Conservation (phyloP, 495 filamentous ascomycete genomes). For the Penicillium manginii region DNA sequence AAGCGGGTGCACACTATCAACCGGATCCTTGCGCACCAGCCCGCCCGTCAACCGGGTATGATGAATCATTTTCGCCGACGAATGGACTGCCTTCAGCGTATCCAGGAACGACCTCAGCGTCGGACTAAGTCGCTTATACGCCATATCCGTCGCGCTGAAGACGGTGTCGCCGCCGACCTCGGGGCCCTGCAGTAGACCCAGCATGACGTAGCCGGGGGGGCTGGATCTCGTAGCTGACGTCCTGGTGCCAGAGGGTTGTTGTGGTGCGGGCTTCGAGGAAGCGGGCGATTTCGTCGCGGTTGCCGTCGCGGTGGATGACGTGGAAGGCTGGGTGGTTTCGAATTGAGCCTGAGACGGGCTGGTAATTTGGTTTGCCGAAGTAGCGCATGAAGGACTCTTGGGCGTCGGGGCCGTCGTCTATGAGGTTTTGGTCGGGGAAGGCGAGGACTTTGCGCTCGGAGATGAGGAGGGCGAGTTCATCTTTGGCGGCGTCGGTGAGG, state of each 20-base stretch:
- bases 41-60: conserved; percentile 64
- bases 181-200: conserved; percentile 59
- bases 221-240: conserved; percentile 64
- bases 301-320: conserved; percentile 63
- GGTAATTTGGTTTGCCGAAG: conserved; percentile 64
- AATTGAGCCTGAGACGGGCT: conserved; percentile 59
- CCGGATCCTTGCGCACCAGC: conserved; percentile 69
- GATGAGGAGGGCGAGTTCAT: conserved; percentile 77
- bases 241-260: conserved; percentile 62
- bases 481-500: conserved; percentile 70
- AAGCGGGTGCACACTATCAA: conserved; percentile 72
- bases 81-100: conserved; percentile 71
- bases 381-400: conserved; percentile 62
- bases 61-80: conserved; percentile 73
- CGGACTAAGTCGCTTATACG: conserved; percentile 72
- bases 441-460: conserved; percentile 78
- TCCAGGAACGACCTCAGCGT: conserved; percentile 76
- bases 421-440: conserved; percentile 72
- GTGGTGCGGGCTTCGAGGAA: conserved; percentile 60
- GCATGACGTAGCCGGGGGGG: conserved; percentile 61
- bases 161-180: conserved; percentile 75
- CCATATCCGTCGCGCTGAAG: conserved; percentile 75
- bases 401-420: conserved; percentile 65
- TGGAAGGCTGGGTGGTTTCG: conserved; percentile 60
- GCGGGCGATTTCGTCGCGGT: conserved; percentile 56